Base-by-base conservation (phyloP, 1,284 basidiomycete species). In the Coniophora puteana region DNA sequence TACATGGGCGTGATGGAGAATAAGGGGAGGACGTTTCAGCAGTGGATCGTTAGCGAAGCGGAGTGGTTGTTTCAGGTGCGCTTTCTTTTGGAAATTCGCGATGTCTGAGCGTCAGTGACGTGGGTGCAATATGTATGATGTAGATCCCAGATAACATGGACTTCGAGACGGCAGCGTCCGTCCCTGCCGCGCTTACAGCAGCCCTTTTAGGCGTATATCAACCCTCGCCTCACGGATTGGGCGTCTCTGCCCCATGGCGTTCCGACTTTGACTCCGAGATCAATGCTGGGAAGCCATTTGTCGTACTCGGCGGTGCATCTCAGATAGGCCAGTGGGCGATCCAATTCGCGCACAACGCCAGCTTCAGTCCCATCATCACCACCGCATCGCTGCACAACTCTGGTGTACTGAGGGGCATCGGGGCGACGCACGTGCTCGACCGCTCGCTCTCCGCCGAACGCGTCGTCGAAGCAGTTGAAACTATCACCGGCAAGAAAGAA, bases 71-170 rank as follows among this genome's bases (percentile, higher is more conserved):
- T n/a, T n/a, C n/a, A n/a, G n/a, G n/a, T n/a, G n/a, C n/a, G n/a
- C n/a, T n/a, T n/a, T n/a, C n/a, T n/a, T n/a, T n/a, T n/a, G n/a
- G n/a, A n/a, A n/a, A n/a, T n/a, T n/a, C n/a, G n/a, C n/a, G n/a
- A n/a, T n/a, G n/a, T n/a, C n/a, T n/a, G n/a, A n/a, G n/a, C n/a
- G n/a, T n/a, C n/a, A n/a, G n/a, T n/a, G n/a, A n/a, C n/a, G n/a
- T n/a, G n/a, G n/a, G n/a, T n/a, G n/a, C n/a, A n/a, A n/a, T n/a
- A n/a, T n/a, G n/a, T n/a, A n/a, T n/a, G n/a, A n/a, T n/a, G 8
- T 42, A 72, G 61, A 59, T 67, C 12, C 66, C 67, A 2, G 42
- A 55, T 5, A 67, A 62, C 24, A 45, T 74, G 16, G 63, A 67
- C 1, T 68, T 69, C 39, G 71, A 74, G 12, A 59, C 58, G 45